Evolutionary conservation across 2,329 filamentous ascomycete species (phyloP).

Genomic region (Pseudocercospora vitis): DNA sequence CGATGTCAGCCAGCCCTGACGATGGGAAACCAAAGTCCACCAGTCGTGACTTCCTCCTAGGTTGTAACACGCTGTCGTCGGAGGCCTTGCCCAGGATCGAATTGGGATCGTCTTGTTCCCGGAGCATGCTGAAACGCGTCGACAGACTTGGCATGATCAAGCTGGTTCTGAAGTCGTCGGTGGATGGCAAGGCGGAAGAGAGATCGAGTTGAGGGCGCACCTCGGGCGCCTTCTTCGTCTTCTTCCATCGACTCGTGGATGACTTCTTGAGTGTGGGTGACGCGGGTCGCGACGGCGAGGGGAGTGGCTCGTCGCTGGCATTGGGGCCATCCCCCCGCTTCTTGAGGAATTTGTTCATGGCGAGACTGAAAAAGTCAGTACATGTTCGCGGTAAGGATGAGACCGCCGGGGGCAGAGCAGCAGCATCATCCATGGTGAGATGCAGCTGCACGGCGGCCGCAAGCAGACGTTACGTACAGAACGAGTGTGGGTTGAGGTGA

Average conservation of each 20-base stretch:
- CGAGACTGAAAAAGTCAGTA: conserved; percentile 27
- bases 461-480: conserved; percentile 15
- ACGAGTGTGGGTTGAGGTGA: conserved; percentile 17
- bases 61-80: conserved; percentile 87
- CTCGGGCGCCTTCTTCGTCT: conserved; percentile 52
- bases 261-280: conserved; percentile 36
- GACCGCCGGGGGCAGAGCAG: conserved; percentile 7
- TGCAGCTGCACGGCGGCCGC: conserved; percentile 3
- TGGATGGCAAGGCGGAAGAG: conserved; percentile 70
- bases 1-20: conserved; percentile 73
- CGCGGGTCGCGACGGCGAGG: conserved; percentile 19
- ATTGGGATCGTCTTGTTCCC: conserved; percentile 88
- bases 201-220: conserved; percentile 69
- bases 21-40: conserved; percentile 65
- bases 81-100: conserved; percentile 90
- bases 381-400: conserved; percentile 3
- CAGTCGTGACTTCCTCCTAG: conserved; percentile 76
- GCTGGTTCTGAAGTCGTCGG: conserved; percentile 91
- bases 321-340: conserved; percentile 65
- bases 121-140: conserved; percentile 92
- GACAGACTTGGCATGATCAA: conserved; percentile 93
- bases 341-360: conserved; percentile 78
- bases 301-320: conserved; percentile 24
- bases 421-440: conserved; percentile 9
- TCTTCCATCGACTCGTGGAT: conserved; percentile 42